Conservation (phyloP, 2,329 filamentous ascomycete species). For the Trichoderma koningii region DNA sequence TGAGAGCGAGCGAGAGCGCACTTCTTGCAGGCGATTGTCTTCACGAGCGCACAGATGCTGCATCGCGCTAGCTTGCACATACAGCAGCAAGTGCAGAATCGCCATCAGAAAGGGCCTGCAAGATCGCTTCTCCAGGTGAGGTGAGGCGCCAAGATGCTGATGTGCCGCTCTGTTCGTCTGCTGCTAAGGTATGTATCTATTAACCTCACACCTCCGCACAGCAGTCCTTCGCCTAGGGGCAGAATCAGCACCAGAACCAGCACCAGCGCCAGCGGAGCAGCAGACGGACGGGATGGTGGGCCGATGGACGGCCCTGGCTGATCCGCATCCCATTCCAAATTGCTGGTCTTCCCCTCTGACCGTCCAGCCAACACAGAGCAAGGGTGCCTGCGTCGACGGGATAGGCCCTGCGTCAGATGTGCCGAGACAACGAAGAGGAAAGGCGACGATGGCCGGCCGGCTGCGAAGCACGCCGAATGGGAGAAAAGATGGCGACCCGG, state of each 20-base stretch:
- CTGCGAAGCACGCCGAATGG: slow-evolving; percentile 4
- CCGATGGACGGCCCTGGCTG: slow-evolving; percentile 11
- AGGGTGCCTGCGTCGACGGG: background rate
- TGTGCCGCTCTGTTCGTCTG: background rate
- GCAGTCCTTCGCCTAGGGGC: background rate
- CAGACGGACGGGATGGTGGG: slow-evolving; percentile 23
- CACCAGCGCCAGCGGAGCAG: background rate
- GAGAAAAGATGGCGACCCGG: background rate
- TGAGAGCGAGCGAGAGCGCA: too few species aligned
- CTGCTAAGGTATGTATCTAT: background rate
- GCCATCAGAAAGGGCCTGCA: slow-evolving; percentile 8
- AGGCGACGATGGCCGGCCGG: background rate
- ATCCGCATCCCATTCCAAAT: slow-evolving; percentile 18
- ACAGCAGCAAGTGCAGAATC: background rate
- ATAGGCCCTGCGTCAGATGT: slow-evolving; percentile 16
- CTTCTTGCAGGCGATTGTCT: background rate
- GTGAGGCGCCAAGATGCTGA: background rate
- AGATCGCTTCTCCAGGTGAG: background rate
- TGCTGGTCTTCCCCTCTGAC: slow-evolving; percentile 4
- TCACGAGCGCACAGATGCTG: background rate
- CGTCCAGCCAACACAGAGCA: background rate
- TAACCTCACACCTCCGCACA: background rate
- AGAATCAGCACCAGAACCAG: background rate
- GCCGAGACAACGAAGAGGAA: slow-evolving; percentile 7
- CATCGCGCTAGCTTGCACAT: background rate